Evolutionary conservation across 176 grass and related monocot genomes (phyloP).

Genomic region (Coix lacrymajobi): DNA sequence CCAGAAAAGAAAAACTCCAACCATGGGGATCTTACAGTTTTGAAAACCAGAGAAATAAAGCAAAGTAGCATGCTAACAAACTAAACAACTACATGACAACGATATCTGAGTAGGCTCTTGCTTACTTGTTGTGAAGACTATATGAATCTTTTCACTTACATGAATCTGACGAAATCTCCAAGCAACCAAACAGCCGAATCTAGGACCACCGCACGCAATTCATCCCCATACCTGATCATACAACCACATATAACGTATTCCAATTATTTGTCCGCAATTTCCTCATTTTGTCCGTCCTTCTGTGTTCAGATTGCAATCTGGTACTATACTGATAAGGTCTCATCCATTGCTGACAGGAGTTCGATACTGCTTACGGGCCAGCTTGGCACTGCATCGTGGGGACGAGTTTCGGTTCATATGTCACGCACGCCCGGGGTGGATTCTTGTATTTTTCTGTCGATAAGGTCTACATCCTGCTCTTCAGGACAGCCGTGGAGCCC

Average conservation of each 20-base stretch:
- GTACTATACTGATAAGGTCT: slow-evolving; percentile 13
- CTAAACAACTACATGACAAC: no score
- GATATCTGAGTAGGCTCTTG: no score
- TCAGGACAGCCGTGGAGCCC: slow-evolving; percentile 82
- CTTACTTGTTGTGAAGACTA: background rate
- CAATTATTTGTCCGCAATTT: background rate
- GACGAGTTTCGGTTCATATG: slow-evolving; percentile 92
- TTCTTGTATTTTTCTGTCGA: slow-evolving; percentile 95
- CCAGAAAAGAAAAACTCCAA: no score
- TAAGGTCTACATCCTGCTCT: slow-evolving; percentile 90
- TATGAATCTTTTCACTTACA: background rate
- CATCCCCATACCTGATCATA: background rate
- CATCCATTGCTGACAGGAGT: slow-evolving; percentile 65
- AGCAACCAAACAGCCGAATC: background rate
- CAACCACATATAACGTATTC: background rate
- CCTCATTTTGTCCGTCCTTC: slow-evolving; percentile 11
- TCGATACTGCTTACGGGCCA: slow-evolving; percentile 76
- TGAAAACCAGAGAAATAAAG: no score
- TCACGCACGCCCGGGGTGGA: slow-evolving; percentile 88
- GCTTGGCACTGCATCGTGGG: slow-evolving; percentile 99
- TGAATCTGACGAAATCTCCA: background rate
- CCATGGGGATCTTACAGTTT: no score
- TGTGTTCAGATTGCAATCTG: background rate
- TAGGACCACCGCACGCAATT: background rate
- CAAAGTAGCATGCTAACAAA: no score